Conservation (phyloP, 139 green algal genomes). For the Mychonastes homosphaera region DNA sequence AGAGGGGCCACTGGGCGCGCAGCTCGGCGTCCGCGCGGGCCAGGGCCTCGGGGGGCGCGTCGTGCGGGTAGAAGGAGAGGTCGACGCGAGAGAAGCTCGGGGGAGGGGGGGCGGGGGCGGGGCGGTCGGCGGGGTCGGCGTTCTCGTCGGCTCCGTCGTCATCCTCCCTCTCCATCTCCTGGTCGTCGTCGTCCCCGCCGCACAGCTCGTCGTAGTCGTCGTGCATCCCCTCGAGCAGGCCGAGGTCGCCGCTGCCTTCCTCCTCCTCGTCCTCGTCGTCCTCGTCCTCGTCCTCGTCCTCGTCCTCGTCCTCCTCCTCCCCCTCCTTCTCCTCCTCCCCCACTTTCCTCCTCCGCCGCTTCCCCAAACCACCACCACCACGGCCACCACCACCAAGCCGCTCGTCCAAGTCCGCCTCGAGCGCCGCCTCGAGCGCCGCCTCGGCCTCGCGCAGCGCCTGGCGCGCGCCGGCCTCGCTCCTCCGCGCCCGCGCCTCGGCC, state of each 20-base stretch:
- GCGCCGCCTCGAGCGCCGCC: constrained; percentile 19
- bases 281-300: not conserved
- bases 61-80: no score
- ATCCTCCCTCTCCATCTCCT: no score
- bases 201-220: not conserved
- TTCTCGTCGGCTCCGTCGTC: no score
- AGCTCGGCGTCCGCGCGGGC: no score
- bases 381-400: not conserved
- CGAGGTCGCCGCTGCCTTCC: not conserved
- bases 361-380: not conserved
- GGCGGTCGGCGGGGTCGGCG: no score
- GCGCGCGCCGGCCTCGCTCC: constrained; percentile 17
- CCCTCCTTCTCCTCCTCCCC: not conserved
- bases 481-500: constrained; percentile 35
- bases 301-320: constrained; percentile 4
- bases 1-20: no score
- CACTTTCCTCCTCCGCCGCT: not conserved
- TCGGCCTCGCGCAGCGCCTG: constrained; percentile 23
- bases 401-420: constrained; percentile 17
- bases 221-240: no score
- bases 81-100: no score
- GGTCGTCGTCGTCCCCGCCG: not conserved
- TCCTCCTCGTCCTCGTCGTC: not conserved
- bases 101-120: no score
- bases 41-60: no score